Conservation (phyloP, 257 asterid genomes). For the Verbascum thapsus region DNA sequence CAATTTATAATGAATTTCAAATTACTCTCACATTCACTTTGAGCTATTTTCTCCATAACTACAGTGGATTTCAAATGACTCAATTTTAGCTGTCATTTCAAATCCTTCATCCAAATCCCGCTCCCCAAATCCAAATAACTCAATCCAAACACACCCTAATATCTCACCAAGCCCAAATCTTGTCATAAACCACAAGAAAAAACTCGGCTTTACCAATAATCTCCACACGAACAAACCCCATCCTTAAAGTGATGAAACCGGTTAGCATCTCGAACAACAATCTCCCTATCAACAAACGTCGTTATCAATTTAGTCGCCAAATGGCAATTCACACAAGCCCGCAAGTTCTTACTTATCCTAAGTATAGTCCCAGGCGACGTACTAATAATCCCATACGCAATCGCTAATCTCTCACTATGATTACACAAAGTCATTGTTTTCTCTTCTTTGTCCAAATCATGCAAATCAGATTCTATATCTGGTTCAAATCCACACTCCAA, state of each 20-base stretch:
- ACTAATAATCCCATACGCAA: constrained; percentile 48
- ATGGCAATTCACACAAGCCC: constrained; percentile 56
- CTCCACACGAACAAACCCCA: constrained; percentile 44
- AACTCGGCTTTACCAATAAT: constrained; percentile 33
- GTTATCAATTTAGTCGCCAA: constrained; percentile 49
- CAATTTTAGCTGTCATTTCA: no score
- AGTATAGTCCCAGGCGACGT: constrained; percentile 38
- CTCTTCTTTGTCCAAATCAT: constrained; percentile 48
- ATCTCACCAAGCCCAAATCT: not conserved
- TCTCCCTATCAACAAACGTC: constrained; percentile 43
- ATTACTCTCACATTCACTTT: no score
- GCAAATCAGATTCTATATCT: constrained; percentile 47
- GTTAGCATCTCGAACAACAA: constrained; percentile 46
- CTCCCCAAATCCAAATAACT: no score
- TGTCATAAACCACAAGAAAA: not conserved
- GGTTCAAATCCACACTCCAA: constrained; percentile 42
- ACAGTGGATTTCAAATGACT: no score
- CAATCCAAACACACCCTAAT: no score
- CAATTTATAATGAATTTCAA: no score
- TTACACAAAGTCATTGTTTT: constrained; percentile 41
- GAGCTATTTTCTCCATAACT: no score
- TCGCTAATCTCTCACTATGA: constrained; percentile 57
- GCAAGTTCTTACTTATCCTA: constrained; percentile 43
- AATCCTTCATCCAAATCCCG: no score
- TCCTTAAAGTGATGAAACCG: constrained; percentile 44